These are phyloP conservation scores for Verticillium nonalfalfae DNA, from an alignment of 2,329 filamentous ascomycete genomes.

Conservation along the genomic window DNA sequence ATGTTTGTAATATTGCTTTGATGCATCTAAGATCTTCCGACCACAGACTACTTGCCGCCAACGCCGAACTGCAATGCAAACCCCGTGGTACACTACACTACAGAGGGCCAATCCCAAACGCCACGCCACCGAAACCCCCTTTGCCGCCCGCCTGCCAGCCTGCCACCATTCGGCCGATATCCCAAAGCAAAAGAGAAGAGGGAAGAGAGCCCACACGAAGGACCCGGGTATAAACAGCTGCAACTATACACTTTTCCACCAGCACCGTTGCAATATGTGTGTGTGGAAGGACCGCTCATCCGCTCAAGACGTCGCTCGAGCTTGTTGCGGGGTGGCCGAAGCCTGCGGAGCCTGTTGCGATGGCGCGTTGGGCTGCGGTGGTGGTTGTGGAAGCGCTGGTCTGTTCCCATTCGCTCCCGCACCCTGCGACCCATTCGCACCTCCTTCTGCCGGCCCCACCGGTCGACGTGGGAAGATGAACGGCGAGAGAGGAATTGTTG, in stretches of 20 bases:
- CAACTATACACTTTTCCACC: not conserved
- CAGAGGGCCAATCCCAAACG: constrained; percentile 1
- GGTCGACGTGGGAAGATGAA: constrained; percentile 32
- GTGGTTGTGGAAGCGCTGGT: constrained; percentile 13
- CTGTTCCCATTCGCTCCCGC: constrained; percentile 8
- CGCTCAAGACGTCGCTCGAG: not conserved
- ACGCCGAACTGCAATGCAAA: constrained; percentile 1
- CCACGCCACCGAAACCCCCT: not conserved
- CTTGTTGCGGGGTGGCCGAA: not conserved
- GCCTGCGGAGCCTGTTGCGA: constrained; percentile 10
- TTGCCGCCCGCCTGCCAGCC: not conserved
- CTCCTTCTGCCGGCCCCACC: constrained; percentile 16
- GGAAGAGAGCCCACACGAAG: not conserved
- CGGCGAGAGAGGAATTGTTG: constrained; percentile 47
- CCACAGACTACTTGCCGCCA: not conserved
- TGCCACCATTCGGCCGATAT: not conserved
- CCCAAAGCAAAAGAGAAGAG: not conserved
- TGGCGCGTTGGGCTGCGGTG: constrained; percentile 13
- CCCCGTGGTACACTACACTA: not conserved
- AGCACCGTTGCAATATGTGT: not conserved
- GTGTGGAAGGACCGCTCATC: not conserved
- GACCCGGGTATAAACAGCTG: constrained; percentile 1
- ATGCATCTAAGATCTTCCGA: constrained; percentile 1
- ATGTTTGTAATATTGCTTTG: not conserved
- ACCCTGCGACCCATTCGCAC: constrained; percentile 10